Evolutionary conservation across 1,139 yeast species (phyloP), one percentile per base, ranked within the genome.

Genomic region (Sugiyamaella neomexicana): DNA sequence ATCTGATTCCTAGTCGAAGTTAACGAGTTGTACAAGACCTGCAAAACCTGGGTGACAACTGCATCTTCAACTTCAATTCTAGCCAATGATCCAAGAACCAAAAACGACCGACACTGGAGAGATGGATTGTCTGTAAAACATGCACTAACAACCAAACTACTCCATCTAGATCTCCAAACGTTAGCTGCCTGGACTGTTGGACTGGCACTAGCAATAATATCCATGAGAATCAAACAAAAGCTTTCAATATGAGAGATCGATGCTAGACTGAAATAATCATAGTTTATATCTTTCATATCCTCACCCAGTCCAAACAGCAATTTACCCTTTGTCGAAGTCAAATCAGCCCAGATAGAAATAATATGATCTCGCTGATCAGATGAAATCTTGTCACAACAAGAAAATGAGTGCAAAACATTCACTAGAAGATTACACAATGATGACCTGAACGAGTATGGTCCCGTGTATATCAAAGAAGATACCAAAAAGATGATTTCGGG

Each of bases 221-320:
- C 79, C 54, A 82, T 72, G 59, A 89, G 72, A 50, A 85, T 76
- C 50, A 81, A 82, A 60, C 89, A 82, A 44, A 88, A 78, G 13
- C 80, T 75, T 58, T 88, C 91, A 62, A 89, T 77, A 27, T 82
- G 77, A 50, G 72, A 73, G 23, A 79, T 76, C 53, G 82, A 81
- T 49, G 82, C 80, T 41, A 79, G 76, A 52, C 81, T 76, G 15
- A 77, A 75, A 27, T 73, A 74, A 37, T 76, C 71, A 56, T 72
- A 75, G 12, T 72, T 69, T 15, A 71, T 64, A 32, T 73, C 72
- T 45, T 76, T 75, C 53, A 72, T 75, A 40, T 85, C 91, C 62
- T 89, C 82, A n/a, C 84, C 83, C 58, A 88, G 74, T 0, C 96
- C 96, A 72, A 88, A 88, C 58, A 88, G 73, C 76, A 87, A 80